Evolutionary conservation across 2,329 filamentous ascomycete species (phyloP), one percentile per base, ranked within the genome.

Genomic region (Fusarium subtropicale): DNA sequence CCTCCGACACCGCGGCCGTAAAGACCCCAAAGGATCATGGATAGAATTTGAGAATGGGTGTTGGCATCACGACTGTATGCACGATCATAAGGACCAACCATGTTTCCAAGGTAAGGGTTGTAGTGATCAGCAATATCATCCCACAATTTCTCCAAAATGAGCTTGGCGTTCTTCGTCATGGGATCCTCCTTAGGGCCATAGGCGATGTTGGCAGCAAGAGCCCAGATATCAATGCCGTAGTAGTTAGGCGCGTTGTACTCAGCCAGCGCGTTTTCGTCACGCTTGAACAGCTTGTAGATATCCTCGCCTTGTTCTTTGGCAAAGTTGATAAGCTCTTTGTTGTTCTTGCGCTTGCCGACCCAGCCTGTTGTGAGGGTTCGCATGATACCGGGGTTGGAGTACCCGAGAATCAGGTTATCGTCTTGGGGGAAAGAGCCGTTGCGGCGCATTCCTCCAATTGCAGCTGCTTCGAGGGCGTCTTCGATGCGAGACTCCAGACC

Each of bases 321-420:
- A 60, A 80, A 82, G 55, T 78, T 64, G 59, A 77, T 74, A 7
- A 81, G 76, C 0, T 73, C 77, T 22, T 77, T 59, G 66, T 82
- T 83, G 22, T 76, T 69, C 20, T 76, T 75, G 5, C 80, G 79
- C 5, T 75, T 56, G 3, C 81, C 81, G n/a, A 81, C 77, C 80
- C 81, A 83, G 12, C 80, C 79, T 4, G 80, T 77, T 4, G 75
- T 75, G 44, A 80, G 75, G 4, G 77, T 77, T 5, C 81, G 77
- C 80, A 83, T 82, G 33, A 82, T 72, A 2, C 44, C 72, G 2
- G 82, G 82, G 64, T 84, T 84, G 0, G 78, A 79, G 68, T 82
- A 82, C 0, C 72, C 80, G 1, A 81, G 64, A 10, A 76, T 78
- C 7, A 63, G 13, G 11, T 63, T 63, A 9, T 63, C 60, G 1